These are phyloP conservation scores for Gossypium ekmanianum DNA, from an alignment of 345 rosid genomes.

Conservation along the genomic window DNA sequence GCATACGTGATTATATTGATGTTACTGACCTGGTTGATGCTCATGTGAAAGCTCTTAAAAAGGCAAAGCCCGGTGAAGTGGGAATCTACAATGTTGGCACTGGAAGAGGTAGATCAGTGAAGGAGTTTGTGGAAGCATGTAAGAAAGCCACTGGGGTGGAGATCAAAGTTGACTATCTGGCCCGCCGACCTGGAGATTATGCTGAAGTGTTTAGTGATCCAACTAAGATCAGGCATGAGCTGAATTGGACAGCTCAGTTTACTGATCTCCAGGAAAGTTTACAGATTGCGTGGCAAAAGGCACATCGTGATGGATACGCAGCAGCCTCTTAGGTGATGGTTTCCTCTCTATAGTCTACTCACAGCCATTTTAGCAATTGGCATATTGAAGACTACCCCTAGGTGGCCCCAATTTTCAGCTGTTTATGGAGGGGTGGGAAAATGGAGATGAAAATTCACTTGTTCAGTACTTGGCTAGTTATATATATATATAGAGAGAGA, in stretches of 20 bases:
- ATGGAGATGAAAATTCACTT: conserved; percentile 6
- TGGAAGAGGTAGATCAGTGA: conserved; percentile 89
- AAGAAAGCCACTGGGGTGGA: conserved; percentile 76
- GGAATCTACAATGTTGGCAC: conserved; percentile 98
- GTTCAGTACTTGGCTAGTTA: conserved; percentile 6
- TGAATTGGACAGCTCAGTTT: conserved; percentile 82
- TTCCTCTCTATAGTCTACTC: background rate
- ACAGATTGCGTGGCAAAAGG: conserved; percentile 76
- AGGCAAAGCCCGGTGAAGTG: conserved; percentile 62
- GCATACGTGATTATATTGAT: conserved; percentile 91
- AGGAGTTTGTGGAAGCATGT: conserved; percentile 97
- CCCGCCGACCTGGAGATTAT: conserved; percentile 95
- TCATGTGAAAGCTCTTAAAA: conserved; percentile 90
- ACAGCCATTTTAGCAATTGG: background rate
- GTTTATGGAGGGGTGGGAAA: background rate
- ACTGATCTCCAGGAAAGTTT: conserved; percentile 81
- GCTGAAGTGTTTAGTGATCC: conserved; percentile 96
- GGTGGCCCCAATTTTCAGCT: background rate
- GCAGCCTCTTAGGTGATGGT: conserved; percentile 30
- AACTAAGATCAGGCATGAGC: conserved; percentile 59
- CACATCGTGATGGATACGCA: conserved; percentile 70
- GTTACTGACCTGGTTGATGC: conserved; percentile 97
- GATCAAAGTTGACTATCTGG: conserved; percentile 68
- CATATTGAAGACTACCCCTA: background rate
- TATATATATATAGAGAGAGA: background rate